A percentile compares a stretch with the other conserved stretches of the same genome.
Evolutionary conservation across 441 rosid genomes (phyloP).

Genomic region (Rhodomyrtus psidioides): DNA sequence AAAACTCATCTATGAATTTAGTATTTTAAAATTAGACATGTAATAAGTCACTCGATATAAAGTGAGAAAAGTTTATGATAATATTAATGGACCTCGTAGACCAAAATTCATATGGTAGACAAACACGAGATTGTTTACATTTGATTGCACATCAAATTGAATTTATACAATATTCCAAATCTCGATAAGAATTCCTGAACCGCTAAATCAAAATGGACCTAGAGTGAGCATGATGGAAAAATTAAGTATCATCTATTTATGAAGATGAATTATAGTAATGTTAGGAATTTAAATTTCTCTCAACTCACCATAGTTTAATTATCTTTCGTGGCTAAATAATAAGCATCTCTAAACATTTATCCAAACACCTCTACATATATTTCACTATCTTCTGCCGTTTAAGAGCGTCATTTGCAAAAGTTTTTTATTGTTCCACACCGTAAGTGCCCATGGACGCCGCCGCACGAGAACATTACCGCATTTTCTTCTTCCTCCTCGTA

Average conservation of each 20-base stretch:
- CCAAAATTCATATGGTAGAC: neutral
- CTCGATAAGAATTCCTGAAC: too few relatives aligned
- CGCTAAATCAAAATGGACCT: too few relatives aligned
- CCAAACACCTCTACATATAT: too few relatives aligned
- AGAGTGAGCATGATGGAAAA: too few relatives aligned
- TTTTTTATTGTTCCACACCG: fast-evolving
- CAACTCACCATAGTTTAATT: too few relatives aligned
- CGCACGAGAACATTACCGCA: neutral
- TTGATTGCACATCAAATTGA: fast-evolving
- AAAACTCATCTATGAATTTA: neutral
- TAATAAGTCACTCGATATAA: fast-evolving
- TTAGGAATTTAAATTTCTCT: too few relatives aligned
- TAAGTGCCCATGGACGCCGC: neutral
- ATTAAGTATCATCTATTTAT: too few relatives aligned
- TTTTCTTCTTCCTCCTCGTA: neutral
- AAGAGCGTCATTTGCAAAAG: fast-evolving
- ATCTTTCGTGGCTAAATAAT: too few relatives aligned
- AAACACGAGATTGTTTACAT: fast-evolving
- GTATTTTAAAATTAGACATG: too few relatives aligned
- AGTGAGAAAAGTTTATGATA: fast-evolving
- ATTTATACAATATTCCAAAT: too few relatives aligned
- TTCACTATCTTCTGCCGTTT: too few relatives aligned
- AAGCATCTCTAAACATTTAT: neutral
- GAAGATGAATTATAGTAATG: too few relatives aligned
- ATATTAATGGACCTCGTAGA: neutral